Evolutionary conservation across 2,329 filamentous ascomycete species (phyloP).

Genomic region (Cladorrhinum sp.): DNA sequence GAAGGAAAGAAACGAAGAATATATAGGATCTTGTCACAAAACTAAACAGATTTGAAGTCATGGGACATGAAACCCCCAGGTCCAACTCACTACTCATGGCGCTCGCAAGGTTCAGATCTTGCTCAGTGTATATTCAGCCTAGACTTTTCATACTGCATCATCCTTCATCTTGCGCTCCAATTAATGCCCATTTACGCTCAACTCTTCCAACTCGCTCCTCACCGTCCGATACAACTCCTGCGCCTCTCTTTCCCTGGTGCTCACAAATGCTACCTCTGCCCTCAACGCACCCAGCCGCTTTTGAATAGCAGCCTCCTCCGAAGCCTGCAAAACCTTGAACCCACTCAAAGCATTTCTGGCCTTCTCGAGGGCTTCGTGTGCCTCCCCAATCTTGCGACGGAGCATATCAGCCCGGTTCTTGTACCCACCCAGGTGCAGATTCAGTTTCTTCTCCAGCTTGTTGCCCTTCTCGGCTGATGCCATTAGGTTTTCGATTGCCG

Average conservation of each 20-base stretch:
- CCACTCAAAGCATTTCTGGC: slow-evolving; percentile 68
- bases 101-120: too few relatives aligned
- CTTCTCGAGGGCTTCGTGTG: slow-evolving; percentile 70
- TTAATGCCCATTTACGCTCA: slow-evolving; percentile 40
- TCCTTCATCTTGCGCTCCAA: background rate
- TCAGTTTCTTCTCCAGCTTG: slow-evolving; percentile 92
- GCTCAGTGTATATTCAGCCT: background rate
- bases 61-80: too few relatives aligned
- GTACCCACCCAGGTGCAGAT: slow-evolving; percentile 83
- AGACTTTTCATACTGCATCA: background rate
- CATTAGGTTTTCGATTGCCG: slow-evolving; percentile 70
- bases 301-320: slow-evolving; percentile 73
- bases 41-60: too few relatives aligned
- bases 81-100: too few relatives aligned
- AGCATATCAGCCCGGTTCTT: slow-evolving; percentile 80
- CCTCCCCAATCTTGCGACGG: slow-evolving; percentile 73
- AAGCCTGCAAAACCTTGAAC: slow-evolving; percentile 72
- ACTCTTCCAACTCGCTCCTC: slow-evolving; percentile 71
- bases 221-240: slow-evolving; percentile 78
- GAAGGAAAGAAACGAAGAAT: too few relatives aligned
- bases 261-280: slow-evolving; percentile 80
- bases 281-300: slow-evolving; percentile 70
- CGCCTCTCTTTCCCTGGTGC: slow-evolving; percentile 79
- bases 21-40: too few relatives aligned
- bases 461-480: slow-evolving; percentile 74